Base-by-base conservation (phyloP, 2,329 filamentous ascomycete species). In the Sporothrix curviconia region DNA sequence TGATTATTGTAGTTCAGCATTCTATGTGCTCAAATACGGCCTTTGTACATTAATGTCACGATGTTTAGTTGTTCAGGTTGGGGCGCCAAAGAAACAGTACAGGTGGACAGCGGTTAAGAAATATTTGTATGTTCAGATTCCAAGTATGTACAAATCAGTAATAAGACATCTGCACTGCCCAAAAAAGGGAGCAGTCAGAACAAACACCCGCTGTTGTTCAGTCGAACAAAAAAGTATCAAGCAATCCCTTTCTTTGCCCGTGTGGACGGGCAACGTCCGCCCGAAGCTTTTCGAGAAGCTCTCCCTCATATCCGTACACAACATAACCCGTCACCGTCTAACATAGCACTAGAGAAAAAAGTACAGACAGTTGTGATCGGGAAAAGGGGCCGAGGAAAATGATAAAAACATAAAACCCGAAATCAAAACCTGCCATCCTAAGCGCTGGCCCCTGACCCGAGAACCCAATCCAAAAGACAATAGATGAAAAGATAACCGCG, bases 101-200 rank as follows among this genome's bases (percentile, higher is more conserved):
- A 32, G 6, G 11, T 32, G n/a, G n/a, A 32, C 5, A 32, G 28
- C 5, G 28, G 11, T 6, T 32, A 6, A 19, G 14, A 28, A 22
- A 40, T 6, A 22, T 32, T 42, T 9, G 7, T 55, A 57, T 60
- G 55, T 60, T 60, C 55, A 28, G 37, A 44, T 60, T 60, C 53
- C n/a, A 55, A 49, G 39, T 59, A 56, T 59, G 53, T 56, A 59
- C 57, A 59, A 36, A 39, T 22, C 24, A 34, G 49, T 51, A 51
- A 34, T 51, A 53, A 53, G 42, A 53, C 37, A 43, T 53, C 37
- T 53, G 50, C 17, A 34, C 36, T 50, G 47, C 43, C 34, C 37
- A 28, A 28, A 32, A 17, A 14, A 17, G n/a, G 37, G 25, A 37
- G 47, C 50, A 53, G 50, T 32, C 15, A 42, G 50, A 43, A 40